These are phyloP conservation scores for Candida patagonica DNA, from an alignment of 805 yeast genomes.

Conservation along the genomic window DNA sequence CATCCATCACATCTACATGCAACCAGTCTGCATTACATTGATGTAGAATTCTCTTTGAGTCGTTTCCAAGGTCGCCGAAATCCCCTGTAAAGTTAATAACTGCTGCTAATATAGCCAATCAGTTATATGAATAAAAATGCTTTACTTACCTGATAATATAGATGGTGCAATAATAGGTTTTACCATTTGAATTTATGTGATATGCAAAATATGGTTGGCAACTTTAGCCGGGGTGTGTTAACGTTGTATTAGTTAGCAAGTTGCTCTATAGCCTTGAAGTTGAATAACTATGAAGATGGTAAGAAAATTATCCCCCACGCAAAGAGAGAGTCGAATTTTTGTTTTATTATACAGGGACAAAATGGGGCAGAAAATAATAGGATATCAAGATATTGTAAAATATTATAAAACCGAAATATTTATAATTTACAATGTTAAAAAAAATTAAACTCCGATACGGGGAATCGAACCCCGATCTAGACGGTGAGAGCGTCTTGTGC, in stretches of 20 bases:
- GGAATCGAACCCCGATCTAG: slow-evolving; percentile 71
- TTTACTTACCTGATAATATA: slow-evolving; percentile 57
- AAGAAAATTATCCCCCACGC: too few species aligned
- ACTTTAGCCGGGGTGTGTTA: too few species aligned
- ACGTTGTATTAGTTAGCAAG: too few species aligned
- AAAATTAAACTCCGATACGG: slow-evolving; percentile 55
- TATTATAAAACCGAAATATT: too few species aligned
- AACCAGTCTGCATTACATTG: slow-evolving; percentile 85
- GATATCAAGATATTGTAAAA: too few species aligned
- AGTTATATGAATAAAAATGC: not conserved
- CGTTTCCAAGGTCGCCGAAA: slow-evolving; percentile 80
- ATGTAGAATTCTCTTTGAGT: slow-evolving; percentile 70
- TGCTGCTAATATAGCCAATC: not conserved
- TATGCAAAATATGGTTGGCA: too few species aligned
- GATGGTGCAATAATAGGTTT: slow-evolving; percentile 70
- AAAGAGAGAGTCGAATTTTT: too few species aligned
- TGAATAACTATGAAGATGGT: too few species aligned
- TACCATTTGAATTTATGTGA: slow-evolving; percentile 15
- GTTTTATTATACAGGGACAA: too few species aligned
- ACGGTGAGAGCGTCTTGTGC: slow-evolving; percentile 57
- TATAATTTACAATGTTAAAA: too few species aligned
- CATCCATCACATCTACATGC: slow-evolving; percentile 98
- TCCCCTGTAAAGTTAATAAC: slow-evolving; percentile 34
- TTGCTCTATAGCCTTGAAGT: too few species aligned
- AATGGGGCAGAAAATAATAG: too few species aligned